Evolutionary conservation across 805 yeast genomes (phyloP).

Genomic region (Saturnispora kantuleensis): DNA sequence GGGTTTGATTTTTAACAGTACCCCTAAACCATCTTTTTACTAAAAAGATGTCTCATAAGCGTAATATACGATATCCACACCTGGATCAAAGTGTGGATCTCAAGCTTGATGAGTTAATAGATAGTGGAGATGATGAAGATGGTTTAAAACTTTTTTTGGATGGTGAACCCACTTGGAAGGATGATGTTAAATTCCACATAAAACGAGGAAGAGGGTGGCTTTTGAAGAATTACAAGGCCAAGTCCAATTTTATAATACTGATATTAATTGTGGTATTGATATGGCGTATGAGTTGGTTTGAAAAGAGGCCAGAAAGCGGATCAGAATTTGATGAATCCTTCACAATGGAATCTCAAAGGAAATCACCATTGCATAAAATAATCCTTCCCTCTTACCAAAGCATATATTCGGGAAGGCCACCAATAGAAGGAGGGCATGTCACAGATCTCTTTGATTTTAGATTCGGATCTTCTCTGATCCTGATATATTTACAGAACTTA

Average conservation of each 20-base stretch:
- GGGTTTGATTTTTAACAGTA: no score
- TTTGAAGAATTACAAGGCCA: not conserved
- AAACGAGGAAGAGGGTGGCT: not conserved
- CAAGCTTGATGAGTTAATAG: not conserved
- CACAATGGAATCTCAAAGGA: not conserved
- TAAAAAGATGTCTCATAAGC: not conserved
- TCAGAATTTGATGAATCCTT: not conserved
- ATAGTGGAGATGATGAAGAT: constrained; percentile 1
- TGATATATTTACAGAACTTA: constrained; percentile 11
- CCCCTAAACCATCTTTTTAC: no score
- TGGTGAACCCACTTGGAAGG: constrained; percentile 2
- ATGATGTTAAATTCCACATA: constrained; percentile 2
- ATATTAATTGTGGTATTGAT: not conserved
- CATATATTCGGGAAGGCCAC: constrained; percentile 6
- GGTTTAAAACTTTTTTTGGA: not conserved
- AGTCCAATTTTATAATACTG: not conserved
- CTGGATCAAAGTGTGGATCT: not conserved
- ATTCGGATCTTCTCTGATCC: constrained; percentile 11
- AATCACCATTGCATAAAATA: constrained; percentile 10
- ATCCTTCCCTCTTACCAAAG: constrained; percentile 9
- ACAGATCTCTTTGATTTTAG: constrained; percentile 15
- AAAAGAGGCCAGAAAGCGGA: not conserved
- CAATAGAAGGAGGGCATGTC: not conserved
- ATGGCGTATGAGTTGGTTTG: not conserved
- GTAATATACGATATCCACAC: not conserved